Evolutionary conservation across 139 green algal species (phyloP), one percentile per base, ranked within the genome.

Genomic region (Chloropicon primus): DNA sequence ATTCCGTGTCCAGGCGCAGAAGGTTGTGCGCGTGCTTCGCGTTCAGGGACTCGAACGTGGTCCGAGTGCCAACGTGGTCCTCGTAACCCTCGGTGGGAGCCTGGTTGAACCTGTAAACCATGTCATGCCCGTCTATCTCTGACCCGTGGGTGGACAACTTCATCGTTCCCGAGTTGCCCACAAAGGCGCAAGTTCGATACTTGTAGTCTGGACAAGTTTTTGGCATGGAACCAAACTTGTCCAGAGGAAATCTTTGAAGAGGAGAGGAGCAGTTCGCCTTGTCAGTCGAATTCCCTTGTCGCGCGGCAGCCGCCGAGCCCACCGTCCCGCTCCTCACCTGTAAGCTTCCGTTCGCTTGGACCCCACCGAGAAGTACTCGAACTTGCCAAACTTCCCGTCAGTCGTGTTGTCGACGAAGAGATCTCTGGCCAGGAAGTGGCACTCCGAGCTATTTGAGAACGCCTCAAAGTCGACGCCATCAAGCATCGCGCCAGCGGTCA

Each of bases 91-190:
- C 25, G n/a, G 77, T 81, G 5, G 77, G 77, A 10, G 77, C 77
- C 72, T 81, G 77, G 27, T 81, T 81, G 71, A 81, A 81, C 21
- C 77, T 5, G 71, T 81, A 81, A 24, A 81, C 71, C 77, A 81
- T 81, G 72, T 81, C 77, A 25, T 81, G 77, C 72, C 22, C 23
- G 62, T 81, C 77, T 24, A 81, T 81, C 71, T 81, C 77, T 17
- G 21, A 23, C 22, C 77, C 77, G 72, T 73, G 77, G 2, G 41
- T 77, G 24, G 25, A 72, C 10, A 72, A 77, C 71, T 21, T 71
- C 0, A 77, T 25, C 27, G 71, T 81, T 27, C 77, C 77, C 26
- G 77, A 81, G 77, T 81, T 81, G 3, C 77, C 77, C 62, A 81
- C 77, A 2, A 81, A 72, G 24, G 77, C 77, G 71, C 77, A 81